phyloP scores from a whole-genome alignment of 2,329 filamentous ascomycete genomes.

The Arthrobotrys sinensis region DNA sequence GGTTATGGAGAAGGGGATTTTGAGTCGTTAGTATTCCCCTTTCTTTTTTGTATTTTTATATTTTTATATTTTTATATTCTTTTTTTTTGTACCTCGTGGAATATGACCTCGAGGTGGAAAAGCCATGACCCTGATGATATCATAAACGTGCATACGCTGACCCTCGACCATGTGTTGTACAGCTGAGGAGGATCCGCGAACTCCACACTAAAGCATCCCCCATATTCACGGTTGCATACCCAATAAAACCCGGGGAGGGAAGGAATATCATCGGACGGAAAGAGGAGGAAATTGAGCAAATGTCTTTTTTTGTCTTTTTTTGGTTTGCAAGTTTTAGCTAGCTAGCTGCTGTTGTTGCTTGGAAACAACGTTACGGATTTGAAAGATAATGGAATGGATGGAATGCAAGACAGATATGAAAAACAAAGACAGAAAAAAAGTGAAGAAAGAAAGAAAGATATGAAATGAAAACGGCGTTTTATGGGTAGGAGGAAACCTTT shows the following conservation, averaged over 20 bases:
- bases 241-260: not conserved
- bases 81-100: constrained; percentile 8
- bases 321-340: not conserved
- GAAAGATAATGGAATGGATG: not conserved
- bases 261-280: not conserved
- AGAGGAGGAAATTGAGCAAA: not conserved
- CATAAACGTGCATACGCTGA: constrained; percentile 15
- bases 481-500: not conserved
- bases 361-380: not conserved
- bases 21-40: constrained; percentile 61
- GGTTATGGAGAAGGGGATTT: constrained; percentile 64
- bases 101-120: not conserved
- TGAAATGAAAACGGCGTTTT: constrained; percentile 1
- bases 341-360: too few relatives aligned
- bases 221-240: not conserved
- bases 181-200: constrained; percentile 45
- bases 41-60: not conserved
- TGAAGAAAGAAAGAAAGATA: not conserved
- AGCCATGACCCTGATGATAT: not conserved
- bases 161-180: constrained; percentile 12
- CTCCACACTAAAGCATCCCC: constrained; percentile 3
- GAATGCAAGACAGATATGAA: not conserved
- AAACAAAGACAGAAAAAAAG: not conserved
- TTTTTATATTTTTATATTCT: not conserved
- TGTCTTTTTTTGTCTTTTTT: not conserved